phyloP scores from a whole-genome alignment of 2,329 filamentous ascomycete species.

The Fusarium coffeatum region DNA sequence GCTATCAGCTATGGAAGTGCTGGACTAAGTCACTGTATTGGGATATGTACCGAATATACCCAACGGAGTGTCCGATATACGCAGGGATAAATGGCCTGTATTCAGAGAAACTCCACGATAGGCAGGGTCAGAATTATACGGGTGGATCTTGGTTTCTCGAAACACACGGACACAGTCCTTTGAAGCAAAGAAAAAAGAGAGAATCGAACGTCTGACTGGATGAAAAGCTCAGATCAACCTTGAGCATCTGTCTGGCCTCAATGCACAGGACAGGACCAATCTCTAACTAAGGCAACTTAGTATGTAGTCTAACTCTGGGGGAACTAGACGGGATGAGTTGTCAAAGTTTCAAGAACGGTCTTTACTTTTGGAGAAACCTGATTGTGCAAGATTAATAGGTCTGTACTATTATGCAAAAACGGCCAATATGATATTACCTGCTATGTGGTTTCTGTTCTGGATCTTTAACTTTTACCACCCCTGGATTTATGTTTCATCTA shows the following conservation, averaged over 20 bases:
- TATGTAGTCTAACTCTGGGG: slow-evolving; percentile 9
- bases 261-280: slow-evolving; percentile 6
- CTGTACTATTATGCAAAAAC: slow-evolving; percentile 27
- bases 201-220: slow-evolving; percentile 7
- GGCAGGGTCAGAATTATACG: slow-evolving; percentile 1
- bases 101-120: slow-evolving; percentile 11
- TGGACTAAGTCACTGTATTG: slow-evolving; percentile 10
- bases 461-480: neutral
- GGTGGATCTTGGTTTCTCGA: slow-evolving; percentile 7
- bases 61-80: slow-evolving; percentile 30
- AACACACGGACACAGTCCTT: neutral
- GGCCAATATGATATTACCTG: slow-evolving; percentile 8
- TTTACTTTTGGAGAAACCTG: slow-evolving; percentile 19
- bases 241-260: slow-evolving; percentile 18
- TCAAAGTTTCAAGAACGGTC: slow-evolving; percentile 24
- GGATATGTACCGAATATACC: slow-evolving; percentile 13
- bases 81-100: slow-evolving; percentile 26
- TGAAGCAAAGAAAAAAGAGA: neutral
- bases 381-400: slow-evolving; percentile 37
- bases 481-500: slow-evolving; percentile 1
- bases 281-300: neutral
- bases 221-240: slow-evolving; percentile 31
- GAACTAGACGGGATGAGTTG: slow-evolving; percentile 41
- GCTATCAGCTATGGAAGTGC: slow-evolving; percentile 4
- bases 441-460: neutral